Base-by-base conservation (phyloP, 1,284 basidiomycete species). In the Pseudozyma thailandica region DNA sequence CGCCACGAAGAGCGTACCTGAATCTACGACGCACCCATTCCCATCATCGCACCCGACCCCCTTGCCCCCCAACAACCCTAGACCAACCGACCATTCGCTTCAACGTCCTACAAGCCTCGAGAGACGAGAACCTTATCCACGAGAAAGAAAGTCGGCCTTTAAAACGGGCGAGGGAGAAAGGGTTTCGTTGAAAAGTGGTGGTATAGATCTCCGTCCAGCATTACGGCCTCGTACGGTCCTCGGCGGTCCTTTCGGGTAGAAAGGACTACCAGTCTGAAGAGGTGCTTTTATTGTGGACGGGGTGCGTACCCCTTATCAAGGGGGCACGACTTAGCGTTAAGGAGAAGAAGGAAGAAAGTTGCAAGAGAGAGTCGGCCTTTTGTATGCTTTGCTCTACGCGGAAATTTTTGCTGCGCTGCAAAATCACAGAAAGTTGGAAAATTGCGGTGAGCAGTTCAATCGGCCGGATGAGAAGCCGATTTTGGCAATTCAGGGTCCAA, bases 191-290 rank as follows among this genome's bases (percentile, higher is more conserved):
- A 15, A 20, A 26, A n/a, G 16, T 10, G 35, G 56, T 59, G 50
- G 70, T 72, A 50, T 72, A 30, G 35, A 49, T 72, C 70, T 72
- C 64, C 70, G 64, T 72, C 70, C 56, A 68, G 42, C 70, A 60
- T 72, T 72, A 72, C 70, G 70, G 70, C 70, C 70, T 72, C 70
- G 64, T 72, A 72, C 64, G 60, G 60, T 72, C 70, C 64, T 72
- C 56, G 70, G 64, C 65, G 51, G 56, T 61, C 61, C 45, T 44
- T 33, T 26, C 49, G 16, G 43, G 27, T 16, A 33, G 26, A 23
- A 31, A 43, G 23, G 55, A 48, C 38, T 66, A 33, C 58, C 68
- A 66, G 51, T 72, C 46, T 53, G 64, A 72, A 72, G 70, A 72
- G 70, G 70, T 72, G 70, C 70, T 72, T 72, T 72, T 72, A 72